Conservation (phyloP, 2,329 filamentous ascomycete species). For the Anthostomella pinea region DNA sequence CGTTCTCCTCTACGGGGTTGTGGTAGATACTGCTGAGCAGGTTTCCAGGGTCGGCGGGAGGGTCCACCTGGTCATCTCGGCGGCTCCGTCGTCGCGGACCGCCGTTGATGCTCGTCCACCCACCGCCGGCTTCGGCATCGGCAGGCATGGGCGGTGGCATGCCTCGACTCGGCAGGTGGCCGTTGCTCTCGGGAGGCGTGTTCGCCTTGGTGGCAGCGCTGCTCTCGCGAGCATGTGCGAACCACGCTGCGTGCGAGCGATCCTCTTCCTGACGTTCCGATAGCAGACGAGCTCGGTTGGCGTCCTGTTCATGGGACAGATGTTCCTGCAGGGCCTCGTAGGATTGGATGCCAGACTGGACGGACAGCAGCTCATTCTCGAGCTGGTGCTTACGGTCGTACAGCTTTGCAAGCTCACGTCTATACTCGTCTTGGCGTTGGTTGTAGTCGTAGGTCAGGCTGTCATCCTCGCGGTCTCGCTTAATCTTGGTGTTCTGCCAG, state of each 20-base stretch:
- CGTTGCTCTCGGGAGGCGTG: slow-evolving; percentile 13
- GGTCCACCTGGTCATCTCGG: slow-evolving; percentile 28
- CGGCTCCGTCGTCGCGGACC: slow-evolving; percentile 23
- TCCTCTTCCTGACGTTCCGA: slow-evolving; percentile 25
- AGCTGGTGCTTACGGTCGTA: slow-evolving; percentile 23
- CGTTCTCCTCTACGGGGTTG: slow-evolving; percentile 29
- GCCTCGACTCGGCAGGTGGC: slow-evolving; percentile 12
- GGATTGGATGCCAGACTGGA: slow-evolving; percentile 19
- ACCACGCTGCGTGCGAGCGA: slow-evolving; percentile 18
- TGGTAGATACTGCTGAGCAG: slow-evolving; percentile 32
- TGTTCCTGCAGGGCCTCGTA: slow-evolving; percentile 26
- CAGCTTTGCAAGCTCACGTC: slow-evolving; percentile 18
- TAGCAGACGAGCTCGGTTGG: slow-evolving; percentile 8
- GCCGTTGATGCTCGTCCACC: slow-evolving; percentile 32
- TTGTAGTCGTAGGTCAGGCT: slow-evolving; percentile 20
- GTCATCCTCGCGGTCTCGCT: slow-evolving; percentile 25
- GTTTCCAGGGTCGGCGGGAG: slow-evolving; percentile 29
- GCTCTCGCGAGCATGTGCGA: slow-evolving; percentile 18
- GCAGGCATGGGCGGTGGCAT: slow-evolving; percentile 15
- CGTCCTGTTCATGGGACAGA: slow-evolving; percentile 23
- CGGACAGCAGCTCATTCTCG: slow-evolving; percentile 19
- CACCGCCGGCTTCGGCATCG: slow-evolving; percentile 20
- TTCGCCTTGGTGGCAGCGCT: slow-evolving; percentile 15
- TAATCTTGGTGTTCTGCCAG: slow-evolving; percentile 20
- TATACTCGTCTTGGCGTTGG: slow-evolving; percentile 18